Base-by-base conservation (phyloP, 192 early-diverging fungal species). In the Rhizophagus sp. region DNA sequence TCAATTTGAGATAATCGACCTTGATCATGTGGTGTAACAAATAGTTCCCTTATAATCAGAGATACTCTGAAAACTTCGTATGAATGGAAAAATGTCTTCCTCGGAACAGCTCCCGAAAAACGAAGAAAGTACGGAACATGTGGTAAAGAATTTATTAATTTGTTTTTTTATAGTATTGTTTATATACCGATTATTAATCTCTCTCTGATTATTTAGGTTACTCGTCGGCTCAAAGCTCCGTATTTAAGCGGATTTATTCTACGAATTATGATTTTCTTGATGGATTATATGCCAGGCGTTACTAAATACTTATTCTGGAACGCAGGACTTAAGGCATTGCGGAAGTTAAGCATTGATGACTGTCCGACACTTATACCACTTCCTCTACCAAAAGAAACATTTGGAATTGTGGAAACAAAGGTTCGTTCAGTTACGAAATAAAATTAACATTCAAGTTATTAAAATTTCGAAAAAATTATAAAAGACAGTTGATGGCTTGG, bases 331-430 rank as follows among this genome's bases (percentile, higher is more conserved):
- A 30, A 7, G 7, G 17, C 33, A 8, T 77, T 77, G 41, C 34
- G 75, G 39, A 77, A 41, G 8, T 11, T 24, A 25, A 49, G 9
- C 1, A 49, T 47, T 61, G 17, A 64, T n/a, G 75, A 64, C 22
- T 13, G n/a, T 4, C 24, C 24, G 1, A 77, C 75, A 17, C 2
- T n/a, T n/a, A 50, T 47, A 8, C 75, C 75, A 65, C 24, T 77
- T 12, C 75, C 75, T 65, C 33, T 77, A 7, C 75, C 75, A 49
- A 77, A 77, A 47, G 75, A 77, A 77, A 8, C 36, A 13, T 77
- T 77, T 27, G 63, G 75, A 17, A 30, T 77, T 6, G 36, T 63
- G 13, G 61, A 75, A 73, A n/a, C 61, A 34, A 61, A 39, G 61
- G 74, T 76, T 76, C 4, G 19, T 41, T 24, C 10, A 17, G 4